These are phyloP conservation scores for Colletotrichum incanum DNA, from an alignment of 2,329 filamentous ascomycete species.

Conservation along the genomic window DNA sequence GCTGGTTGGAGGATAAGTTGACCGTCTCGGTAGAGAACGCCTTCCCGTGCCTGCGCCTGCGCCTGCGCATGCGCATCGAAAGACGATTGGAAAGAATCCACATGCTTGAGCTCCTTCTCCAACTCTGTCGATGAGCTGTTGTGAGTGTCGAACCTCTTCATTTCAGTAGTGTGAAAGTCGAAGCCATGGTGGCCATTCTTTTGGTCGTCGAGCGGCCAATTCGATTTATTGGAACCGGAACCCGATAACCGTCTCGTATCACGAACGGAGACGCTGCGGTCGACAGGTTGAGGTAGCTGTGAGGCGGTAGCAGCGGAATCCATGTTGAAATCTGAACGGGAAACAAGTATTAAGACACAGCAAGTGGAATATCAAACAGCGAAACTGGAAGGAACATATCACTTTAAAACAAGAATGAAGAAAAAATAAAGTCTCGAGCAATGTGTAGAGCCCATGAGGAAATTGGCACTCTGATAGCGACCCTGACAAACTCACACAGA, in stretches of 20 bases:
- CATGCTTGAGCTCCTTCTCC: neutral
- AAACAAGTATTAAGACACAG: neutral
- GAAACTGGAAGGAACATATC: neutral
- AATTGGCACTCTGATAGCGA: neutral
- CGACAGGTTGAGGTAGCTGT: neutral
- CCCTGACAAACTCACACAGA: constrained; percentile 4
- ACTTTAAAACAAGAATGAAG: neutral
- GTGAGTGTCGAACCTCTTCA: neutral
- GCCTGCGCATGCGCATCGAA: neutral
- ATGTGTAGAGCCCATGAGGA: neutral
- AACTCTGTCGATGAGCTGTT: neutral
- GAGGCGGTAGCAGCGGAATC: neutral
- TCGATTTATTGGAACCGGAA: neutral
- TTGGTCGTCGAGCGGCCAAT: constrained; percentile 12
- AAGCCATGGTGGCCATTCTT: constrained; percentile 1
- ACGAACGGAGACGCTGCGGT: neutral
- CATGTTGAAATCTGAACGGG: neutral
- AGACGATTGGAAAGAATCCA: neutral
- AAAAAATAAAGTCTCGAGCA: neutral
- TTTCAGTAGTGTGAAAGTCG: neutral
- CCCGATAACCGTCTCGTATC: neutral
- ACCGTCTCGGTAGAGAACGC: constrained; percentile 25
- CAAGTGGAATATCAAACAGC: neutral
- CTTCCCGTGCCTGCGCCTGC: constrained; percentile 1
- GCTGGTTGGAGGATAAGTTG: constrained; percentile 30